Evolutionary conservation across 2,329 filamentous ascomycete species (phyloP).

Genomic region (Fusarium nelsonii): DNA sequence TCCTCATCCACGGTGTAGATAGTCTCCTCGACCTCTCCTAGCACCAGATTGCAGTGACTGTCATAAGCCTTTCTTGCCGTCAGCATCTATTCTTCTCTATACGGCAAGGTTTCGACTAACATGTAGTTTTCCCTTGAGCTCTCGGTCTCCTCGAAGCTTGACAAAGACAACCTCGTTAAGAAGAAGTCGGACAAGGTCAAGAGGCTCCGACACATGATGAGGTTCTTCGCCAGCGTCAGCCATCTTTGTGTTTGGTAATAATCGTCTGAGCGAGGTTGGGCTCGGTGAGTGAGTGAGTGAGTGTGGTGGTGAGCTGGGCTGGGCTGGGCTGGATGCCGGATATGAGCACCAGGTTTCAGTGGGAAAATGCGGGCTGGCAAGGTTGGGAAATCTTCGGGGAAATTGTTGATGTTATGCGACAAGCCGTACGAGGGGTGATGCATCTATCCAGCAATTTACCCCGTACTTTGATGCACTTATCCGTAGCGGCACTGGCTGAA

Average conservation of each 20-base stretch:
- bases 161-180: constrained; percentile 97
- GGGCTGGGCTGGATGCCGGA: constrained; percentile 12
- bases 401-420: constrained; percentile 19
- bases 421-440: constrained; percentile 9
- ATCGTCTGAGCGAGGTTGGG: constrained; percentile 1
- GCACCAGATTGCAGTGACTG: constrained; percentile 95
- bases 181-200: constrained; percentile 94
- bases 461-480: constrained; percentile 37
- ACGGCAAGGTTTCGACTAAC: constrained; percentile 63
- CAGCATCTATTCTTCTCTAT: constrained; percentile 6
- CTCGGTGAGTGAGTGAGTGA: constrained; percentile 16
- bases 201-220: constrained; percentile 84
- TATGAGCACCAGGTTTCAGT: constrained; percentile 37
- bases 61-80: constrained; percentile 83
- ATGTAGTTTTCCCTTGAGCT: constrained; percentile 94
- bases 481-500: constrained; percentile 15
- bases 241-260: constrained; percentile 66
- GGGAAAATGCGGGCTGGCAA: constrained; percentile 40
- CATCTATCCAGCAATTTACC: constrained; percentile 25
- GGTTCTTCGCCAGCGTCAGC: constrained; percentile 83
- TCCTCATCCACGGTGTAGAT: constrained; percentile 94
- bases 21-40: constrained; percentile 97
- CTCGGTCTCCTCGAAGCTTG: constrained; percentile 94
- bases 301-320: constrained; percentile 15
- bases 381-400: constrained; percentile 45